Base-by-base conservation (phyloP, 805 yeast genomes). In the Kodamaea leandrae region DNA sequence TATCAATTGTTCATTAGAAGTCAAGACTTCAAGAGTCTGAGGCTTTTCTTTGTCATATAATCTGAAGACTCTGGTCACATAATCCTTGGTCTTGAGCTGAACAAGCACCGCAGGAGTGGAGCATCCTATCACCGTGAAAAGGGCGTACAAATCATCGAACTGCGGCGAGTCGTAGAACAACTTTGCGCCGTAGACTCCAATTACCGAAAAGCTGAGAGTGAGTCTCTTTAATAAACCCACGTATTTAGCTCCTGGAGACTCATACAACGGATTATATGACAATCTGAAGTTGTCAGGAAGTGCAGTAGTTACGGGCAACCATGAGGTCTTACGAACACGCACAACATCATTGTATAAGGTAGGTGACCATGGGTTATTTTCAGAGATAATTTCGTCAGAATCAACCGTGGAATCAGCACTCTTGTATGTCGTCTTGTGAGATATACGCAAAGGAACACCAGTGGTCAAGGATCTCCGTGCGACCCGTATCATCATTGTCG, bases 61-160 rank as follows among this genome's bases (percentile, higher is more conserved):
- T 33, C 95, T 63, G 63, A 77, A 85, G 12, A 87, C 77, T 46
- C 87, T 66, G 2, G 86, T 68, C 21, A 87, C 95, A 49, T 83
- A 83, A 39, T 86, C 80, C 24, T 70, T 65, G 2, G 86, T 76
- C 37, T 78, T 69, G 53, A 71, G 79, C 48, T 70, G 73, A 8
- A 64, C 68, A 4, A 57, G 53, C 2, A 77, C 63, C 2, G 80
- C 58, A 0, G 95, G 93, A 2, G 76, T 60, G 3, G 86, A 83
- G 12, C 78, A 45, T 1, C 77, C 55, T 0, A 77, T 53, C 3
- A 80, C 49, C 4, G 74, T 52, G 1, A 73, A 64, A 18, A 62
- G 48, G 2, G 78, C 76, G 45, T 78, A 63, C 13, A 72, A 64
- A 4, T 74, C 76, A 42, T 74, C 72, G 38, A 80, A 72, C 35